Evolutionary conservation across 768 basidiomycete species (phyloP), one percentile per base, ranked within the genome.

Genomic region (Trametes gibbosa): DNA sequence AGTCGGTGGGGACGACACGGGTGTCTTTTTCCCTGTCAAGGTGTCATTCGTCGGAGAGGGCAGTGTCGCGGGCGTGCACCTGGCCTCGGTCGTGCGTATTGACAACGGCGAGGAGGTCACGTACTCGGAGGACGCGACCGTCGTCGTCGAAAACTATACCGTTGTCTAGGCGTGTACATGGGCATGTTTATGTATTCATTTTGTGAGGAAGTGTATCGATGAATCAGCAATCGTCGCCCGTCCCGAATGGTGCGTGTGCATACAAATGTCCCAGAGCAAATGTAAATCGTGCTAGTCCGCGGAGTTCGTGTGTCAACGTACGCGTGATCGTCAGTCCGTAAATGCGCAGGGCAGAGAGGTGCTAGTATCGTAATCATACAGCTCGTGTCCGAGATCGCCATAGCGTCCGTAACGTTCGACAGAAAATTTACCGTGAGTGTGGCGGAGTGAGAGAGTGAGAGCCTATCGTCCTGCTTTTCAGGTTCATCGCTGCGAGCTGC

Each of bases 11-110:
- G 90, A 93, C 62, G 94, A 96, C 63, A 74, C 79, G 0, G 85
- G 83, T 3, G 83, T 82, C 10, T 96, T 97, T 78, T 99, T 98
- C 91, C 95, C 96, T 2, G 92, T 99, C 49, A 79, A 81, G 35
- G 87, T 96, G 1, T 74, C 79, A 1, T 98, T 98, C 68, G 84
- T 88, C 50, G 89, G 85, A 0, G 81, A 89, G 64, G 90, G 91
- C 8, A 91, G 88, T 66, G 72, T 96, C 61, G 87, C 89, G 0
- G 92, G 94, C 21, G 79, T 97, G 39, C 80, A 77, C 27, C 82
- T 95, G 16, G 78, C 73, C 2, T 75, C 72, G 29, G 85, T 89
- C 37, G 81, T 77, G n/a, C 80, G 79, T 50, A 74, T 85, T 21
- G 81, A 75, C 23, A 72, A 70, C 34, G 75, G 76, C 3, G 82